A percentile compares a stretch with the other conserved stretches of the same genome.
Evolutionary conservation across 345 rosid species (phyloP).

Genomic region (Nephelium lappaceum): DNA sequence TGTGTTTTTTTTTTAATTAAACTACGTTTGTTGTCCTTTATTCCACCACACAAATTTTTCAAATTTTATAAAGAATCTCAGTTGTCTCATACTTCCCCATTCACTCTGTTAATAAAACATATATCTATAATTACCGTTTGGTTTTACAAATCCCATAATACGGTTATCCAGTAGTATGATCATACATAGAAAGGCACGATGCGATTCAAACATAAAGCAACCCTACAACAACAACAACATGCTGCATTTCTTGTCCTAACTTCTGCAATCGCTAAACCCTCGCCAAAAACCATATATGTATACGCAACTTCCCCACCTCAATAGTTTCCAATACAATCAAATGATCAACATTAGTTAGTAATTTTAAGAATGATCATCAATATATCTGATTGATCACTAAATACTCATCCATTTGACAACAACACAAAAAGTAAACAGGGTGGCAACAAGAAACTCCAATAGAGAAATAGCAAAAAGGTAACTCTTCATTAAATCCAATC

Average conservation of each 20-base stretch:
- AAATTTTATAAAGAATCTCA: background rate
- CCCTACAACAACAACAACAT: background rate
- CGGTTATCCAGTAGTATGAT: background rate
- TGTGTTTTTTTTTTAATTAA: background rate
- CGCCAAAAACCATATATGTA: background rate
- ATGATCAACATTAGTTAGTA: background rate
- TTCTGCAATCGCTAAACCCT: background rate
- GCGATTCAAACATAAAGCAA: background rate
- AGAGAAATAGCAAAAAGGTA: constrained; percentile 1
- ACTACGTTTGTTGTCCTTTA: background rate
- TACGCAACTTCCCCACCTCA: background rate
- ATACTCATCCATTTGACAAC: background rate
- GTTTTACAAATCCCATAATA: background rate
- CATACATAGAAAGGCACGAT: background rate
- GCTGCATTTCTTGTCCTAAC: constrained; percentile 8
- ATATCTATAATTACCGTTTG: background rate
- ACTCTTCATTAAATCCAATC: constrained; percentile 21
- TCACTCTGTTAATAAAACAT: background rate
- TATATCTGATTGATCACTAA: background rate
- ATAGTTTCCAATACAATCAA: background rate
- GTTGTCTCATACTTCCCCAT: background rate
- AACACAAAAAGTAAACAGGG: background rate
- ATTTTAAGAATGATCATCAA: background rate
- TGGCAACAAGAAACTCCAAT: background rate
- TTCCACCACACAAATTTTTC: background rate